phyloP scores from a whole-genome alignment of 1,139 yeast genomes.

The Yamadazyma spencermartinsiae region DNA sequence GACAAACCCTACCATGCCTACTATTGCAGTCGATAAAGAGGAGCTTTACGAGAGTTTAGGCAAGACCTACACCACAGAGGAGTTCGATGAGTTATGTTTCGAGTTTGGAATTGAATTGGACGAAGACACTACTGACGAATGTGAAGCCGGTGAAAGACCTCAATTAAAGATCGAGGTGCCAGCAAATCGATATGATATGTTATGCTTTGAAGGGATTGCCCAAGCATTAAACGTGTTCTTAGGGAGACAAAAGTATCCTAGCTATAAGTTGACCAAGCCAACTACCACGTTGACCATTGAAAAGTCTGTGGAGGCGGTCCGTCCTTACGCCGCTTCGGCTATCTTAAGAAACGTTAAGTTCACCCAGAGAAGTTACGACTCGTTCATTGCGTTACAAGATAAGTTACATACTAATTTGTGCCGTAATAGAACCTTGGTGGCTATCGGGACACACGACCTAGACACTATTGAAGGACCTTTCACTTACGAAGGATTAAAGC shows the following conservation, averaged over 20 bases:
- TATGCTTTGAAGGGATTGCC: constrained; percentile 97
- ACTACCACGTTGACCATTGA: constrained; percentile 69
- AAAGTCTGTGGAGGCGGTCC: constrained; percentile 65
- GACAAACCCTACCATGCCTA: constrained; percentile 69
- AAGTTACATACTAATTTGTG: constrained; percentile 93
- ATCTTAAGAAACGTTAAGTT: constrained; percentile 80
- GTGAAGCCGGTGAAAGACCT: constrained; percentile 82
- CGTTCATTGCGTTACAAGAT: constrained; percentile 95
- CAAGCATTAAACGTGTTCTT: constrained; percentile 90
- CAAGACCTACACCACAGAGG: constrained; percentile 78
- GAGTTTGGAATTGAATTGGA: constrained; percentile 97
- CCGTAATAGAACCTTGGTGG: constrained; percentile 95
- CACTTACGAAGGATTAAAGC: constrained; percentile 83
- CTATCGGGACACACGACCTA: constrained; percentile 97
- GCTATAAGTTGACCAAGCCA: constrained; percentile 62
- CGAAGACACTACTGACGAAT: constrained; percentile 88
- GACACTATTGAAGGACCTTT: constrained; percentile 83
- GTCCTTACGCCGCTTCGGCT: constrained; percentile 96
- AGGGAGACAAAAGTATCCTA: constrained; percentile 67
- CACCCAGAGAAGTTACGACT: constrained; percentile 82
- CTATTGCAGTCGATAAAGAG: constrained; percentile 90
- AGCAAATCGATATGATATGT: constrained; percentile 97
- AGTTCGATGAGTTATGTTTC: constrained; percentile 95
- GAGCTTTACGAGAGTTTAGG: constrained; percentile 86
- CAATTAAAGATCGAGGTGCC: constrained; percentile 96